These are phyloP conservation scores for Mycena vitilis DNA, from an alignment of 768 basidiomycete species.

Conservation along the genomic window DNA sequence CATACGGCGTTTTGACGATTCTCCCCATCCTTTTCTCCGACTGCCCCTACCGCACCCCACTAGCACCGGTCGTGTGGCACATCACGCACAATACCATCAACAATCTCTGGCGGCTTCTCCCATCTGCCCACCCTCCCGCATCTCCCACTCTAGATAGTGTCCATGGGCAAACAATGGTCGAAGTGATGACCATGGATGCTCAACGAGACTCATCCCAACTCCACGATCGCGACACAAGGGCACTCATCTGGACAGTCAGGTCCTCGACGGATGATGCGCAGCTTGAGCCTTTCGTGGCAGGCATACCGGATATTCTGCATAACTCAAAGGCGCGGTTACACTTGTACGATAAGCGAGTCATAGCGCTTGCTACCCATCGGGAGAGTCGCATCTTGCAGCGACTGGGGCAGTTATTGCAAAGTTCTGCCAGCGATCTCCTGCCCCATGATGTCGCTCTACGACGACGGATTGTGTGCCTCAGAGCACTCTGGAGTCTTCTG, in stretches of 20 bases:
- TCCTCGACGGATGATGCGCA: background rate
- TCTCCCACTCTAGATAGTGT: background rate
- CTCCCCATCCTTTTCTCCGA: background rate
- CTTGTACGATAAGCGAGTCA: no score
- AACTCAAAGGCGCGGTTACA: no score
- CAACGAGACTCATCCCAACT: background rate
- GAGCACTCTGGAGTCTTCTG: no score
- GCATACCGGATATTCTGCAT: no score
- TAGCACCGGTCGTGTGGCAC: background rate
- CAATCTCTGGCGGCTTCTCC: background rate
- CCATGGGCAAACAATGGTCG: conserved; percentile 2
- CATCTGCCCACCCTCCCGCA: background rate
- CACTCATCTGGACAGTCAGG: conserved; percentile 7
- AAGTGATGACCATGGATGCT: conserved; percentile 7
- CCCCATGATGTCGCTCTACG: no score
- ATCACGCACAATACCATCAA: no score
- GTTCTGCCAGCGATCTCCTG: no score
- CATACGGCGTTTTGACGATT: background rate
- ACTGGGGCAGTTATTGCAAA: no score
- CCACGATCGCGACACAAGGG: conserved; percentile 1
- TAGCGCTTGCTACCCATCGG: no score
- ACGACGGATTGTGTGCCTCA: no score
- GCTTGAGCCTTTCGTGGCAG: no score
- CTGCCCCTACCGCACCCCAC: background rate
- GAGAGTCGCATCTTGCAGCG: no score